Evolutionary conservation across 208 protist genomes (phyloP).

Genomic region (Crithidia acanthocephali): DNA sequence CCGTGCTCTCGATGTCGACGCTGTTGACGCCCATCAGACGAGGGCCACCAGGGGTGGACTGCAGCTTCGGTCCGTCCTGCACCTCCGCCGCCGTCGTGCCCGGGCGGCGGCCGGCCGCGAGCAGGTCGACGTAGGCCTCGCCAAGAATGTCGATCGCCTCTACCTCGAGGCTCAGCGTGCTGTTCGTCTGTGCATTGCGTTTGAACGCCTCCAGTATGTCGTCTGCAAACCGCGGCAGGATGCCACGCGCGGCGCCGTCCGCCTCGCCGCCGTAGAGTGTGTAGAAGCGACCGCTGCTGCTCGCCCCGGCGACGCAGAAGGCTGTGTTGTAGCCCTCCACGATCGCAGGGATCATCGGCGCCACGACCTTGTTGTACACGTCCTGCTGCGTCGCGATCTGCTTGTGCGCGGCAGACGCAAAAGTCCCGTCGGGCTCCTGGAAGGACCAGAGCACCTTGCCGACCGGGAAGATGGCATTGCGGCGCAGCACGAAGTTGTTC

Average conservation of each 20-base stretch:
- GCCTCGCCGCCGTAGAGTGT: constrained; percentile 75
- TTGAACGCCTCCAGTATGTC: constrained; percentile 77
- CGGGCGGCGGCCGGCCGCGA: constrained; percentile 31
- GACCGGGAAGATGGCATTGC: constrained; percentile 64
- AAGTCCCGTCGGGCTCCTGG: constrained; percentile 40
- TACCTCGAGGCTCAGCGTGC: constrained; percentile 52
- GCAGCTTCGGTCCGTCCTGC: constrained; percentile 54
- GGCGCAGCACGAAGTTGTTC: constrained; percentile 66
- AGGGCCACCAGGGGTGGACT: constrained; percentile 41
- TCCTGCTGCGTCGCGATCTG: constrained; percentile 60
- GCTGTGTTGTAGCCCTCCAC: constrained; percentile 82
- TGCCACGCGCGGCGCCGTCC: constrained; percentile 55
- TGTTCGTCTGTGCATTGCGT: constrained; percentile 61
- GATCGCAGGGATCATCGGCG: constrained; percentile 63
- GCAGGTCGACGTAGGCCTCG: constrained; percentile 78
- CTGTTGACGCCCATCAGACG: constrained; percentile 62
- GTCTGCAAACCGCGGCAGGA: constrained; percentile 80
- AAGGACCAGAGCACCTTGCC: constrained; percentile 81
- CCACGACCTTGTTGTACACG: constrained; percentile 68
- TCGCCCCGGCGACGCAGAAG: constrained; percentile 68
- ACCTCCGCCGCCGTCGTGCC: background rate
- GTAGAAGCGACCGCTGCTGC: constrained; percentile 67
- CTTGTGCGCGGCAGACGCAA: constrained; percentile 28
- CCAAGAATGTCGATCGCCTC: constrained; percentile 77
- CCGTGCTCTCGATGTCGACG: constrained; percentile 37